Conservation (phyloP, 768 basidiomycete species). For the Tylopilus felleus region DNA sequence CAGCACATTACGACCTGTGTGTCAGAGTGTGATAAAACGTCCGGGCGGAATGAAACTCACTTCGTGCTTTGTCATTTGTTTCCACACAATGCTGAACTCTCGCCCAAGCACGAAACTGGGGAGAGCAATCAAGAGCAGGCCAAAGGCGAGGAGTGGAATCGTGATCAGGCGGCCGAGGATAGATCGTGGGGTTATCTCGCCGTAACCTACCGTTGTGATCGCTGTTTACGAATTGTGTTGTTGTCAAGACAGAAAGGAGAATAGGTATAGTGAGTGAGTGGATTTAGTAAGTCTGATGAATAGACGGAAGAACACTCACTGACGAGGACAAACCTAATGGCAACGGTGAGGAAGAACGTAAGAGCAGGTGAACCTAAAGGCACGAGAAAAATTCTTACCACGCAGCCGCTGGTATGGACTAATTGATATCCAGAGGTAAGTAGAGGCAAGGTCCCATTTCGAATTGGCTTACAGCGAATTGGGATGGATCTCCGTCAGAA, state of each 20-base stretch:
- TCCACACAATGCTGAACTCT: conserved; percentile 91
- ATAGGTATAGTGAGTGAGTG: background rate
- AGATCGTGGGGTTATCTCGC: conserved; percentile 86
- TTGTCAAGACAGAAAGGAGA: background rate
- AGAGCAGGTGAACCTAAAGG: background rate
- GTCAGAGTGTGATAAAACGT: background rate
- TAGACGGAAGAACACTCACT: conserved; percentile 46
- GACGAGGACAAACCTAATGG: conserved; percentile 64
- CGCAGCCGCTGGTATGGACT: conserved; percentile 71
- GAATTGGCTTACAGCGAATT: conserved; percentile 57
- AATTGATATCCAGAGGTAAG: background rate
- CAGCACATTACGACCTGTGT: background rate
- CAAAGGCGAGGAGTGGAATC: conserved; percentile 82
- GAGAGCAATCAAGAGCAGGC: conserved; percentile 83
- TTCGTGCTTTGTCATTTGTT: conserved; percentile 60
- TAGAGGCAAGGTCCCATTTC: background rate
- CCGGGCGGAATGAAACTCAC: conserved; percentile 27
- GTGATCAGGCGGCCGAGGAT: conserved; percentile 86
- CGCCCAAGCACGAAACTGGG: conserved; percentile 90
- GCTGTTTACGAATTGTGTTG: conserved; percentile 38
- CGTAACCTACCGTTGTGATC: conserved; percentile 88
- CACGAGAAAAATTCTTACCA: conserved; percentile 48
- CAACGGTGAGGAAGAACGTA: background rate
- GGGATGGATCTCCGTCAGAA: conserved; percentile 77
- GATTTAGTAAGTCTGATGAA: background rate